phyloP scores from a whole-genome alignment of 495 filamentous ascomycete species.

The Parathielavia appendiculata region DNA sequence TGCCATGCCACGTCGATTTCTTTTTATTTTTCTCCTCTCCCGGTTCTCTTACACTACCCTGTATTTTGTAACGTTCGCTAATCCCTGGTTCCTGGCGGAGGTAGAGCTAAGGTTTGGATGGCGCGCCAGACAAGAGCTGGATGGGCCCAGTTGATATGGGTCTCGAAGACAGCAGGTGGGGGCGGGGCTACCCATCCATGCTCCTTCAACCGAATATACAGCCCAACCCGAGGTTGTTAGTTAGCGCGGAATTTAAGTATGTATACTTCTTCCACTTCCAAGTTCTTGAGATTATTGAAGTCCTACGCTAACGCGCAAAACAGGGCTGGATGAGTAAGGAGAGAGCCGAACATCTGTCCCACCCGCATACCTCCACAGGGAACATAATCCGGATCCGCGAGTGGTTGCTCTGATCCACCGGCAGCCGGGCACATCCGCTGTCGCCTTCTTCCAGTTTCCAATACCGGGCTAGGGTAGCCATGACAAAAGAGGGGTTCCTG shows the following conservation, averaged over 20 bases:
- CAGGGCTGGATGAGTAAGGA: too few species aligned
- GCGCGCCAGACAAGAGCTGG: background rate
- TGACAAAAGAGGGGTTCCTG: background rate
- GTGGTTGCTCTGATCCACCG: too few species aligned
- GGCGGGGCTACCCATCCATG: background rate
- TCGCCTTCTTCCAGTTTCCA: too few species aligned
- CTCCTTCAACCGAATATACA: too few species aligned
- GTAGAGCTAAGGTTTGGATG: background rate
- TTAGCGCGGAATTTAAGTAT: too few species aligned
- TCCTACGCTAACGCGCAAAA: too few species aligned
- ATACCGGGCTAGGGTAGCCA: background rate
- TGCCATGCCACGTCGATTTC: background rate
- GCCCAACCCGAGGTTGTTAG: too few species aligned
- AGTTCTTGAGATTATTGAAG: too few species aligned
- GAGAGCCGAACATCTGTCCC: too few species aligned
- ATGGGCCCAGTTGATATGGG: conserved; percentile 15
- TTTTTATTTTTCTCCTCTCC: background rate
- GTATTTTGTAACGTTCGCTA: too few species aligned
- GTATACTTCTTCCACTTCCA: too few species aligned
- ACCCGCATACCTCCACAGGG: background rate
- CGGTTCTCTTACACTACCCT: background rate
- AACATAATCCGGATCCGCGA: background rate
- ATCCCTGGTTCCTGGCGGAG: background rate
- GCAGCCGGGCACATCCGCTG: too few species aligned
- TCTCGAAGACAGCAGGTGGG: background rate